Percentiles rank a stretch among this genome's conserved stretches.
Conservation (phyloP, 192 early-diverging fungal genomes). For the Rhizoclosmatium globosum region DNA sequence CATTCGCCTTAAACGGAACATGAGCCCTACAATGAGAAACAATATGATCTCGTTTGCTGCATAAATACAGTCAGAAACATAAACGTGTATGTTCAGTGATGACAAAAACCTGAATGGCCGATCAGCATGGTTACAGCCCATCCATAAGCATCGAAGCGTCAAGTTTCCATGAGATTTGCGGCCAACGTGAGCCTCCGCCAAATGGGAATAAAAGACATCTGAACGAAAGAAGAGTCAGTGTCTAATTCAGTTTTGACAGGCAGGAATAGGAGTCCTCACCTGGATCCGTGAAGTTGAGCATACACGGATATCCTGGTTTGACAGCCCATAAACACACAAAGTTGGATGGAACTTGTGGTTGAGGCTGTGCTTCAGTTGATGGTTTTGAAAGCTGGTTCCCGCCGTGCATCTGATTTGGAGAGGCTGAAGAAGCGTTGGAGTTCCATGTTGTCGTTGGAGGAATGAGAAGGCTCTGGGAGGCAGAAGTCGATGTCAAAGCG, state of each 20-base stretch:
- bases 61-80: not conserved
- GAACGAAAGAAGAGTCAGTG: constrained; percentile 65
- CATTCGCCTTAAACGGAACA: constrained; percentile 87
- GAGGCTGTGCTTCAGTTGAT: no score
- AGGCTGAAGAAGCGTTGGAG: no score
- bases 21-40: constrained; percentile 75
- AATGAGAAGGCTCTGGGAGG: no score
- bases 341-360: not conserved
- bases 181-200: constrained; percentile 89
- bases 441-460: no score
- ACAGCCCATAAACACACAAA: constrained; percentile 22
- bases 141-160: constrained; percentile 76
- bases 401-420: no score
- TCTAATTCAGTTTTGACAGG: constrained; percentile 79
- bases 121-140: constrained; percentile 28
- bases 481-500: no score
- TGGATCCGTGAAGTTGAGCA: constrained; percentile 45
- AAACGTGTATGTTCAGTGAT: not conserved
- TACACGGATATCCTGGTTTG: not conserved
- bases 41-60: constrained; percentile 25
- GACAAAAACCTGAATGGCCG: not conserved
- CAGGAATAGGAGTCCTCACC: constrained; percentile 58
- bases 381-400: no score
- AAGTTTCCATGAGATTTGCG: constrained; percentile 90
- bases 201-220: constrained; percentile 85